Percentiles rank a stretch among this genome's conserved stretches.
Evolutionary conservation across 2,329 filamentous ascomycete genomes (phyloP).

Genomic region (Paramyrothecium roridum): DNA sequence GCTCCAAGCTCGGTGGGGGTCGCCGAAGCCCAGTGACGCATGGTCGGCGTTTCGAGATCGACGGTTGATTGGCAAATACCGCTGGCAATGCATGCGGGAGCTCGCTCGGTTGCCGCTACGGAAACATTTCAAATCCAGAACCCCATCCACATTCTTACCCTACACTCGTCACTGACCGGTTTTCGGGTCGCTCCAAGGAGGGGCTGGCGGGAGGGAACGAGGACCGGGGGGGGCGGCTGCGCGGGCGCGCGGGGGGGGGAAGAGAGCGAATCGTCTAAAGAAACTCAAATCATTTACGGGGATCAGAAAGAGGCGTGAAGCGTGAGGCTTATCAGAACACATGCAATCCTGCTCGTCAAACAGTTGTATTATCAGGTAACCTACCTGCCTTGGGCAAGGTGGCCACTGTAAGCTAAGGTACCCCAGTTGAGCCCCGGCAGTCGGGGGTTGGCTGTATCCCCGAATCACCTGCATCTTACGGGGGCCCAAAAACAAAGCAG

Average conservation of each 20-base stretch:
- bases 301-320: not conserved
- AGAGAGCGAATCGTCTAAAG: not conserved
- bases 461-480: too few relatives aligned
- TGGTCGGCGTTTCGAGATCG: not conserved
- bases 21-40: not conserved
- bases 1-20: not conserved
- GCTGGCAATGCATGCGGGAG: not conserved
- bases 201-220: too few relatives aligned
- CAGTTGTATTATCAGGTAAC: not conserved
- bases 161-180: too few relatives aligned
- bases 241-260: too few relatives aligned
- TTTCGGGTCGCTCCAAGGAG: too few relatives aligned
- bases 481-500: not conserved
- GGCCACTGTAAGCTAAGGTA: too few relatives aligned
- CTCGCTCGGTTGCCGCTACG: too few relatives aligned
- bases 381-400: too few relatives aligned
- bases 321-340: not conserved
- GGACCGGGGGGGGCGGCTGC: too few relatives aligned
- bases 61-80: not conserved
- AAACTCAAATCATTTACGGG: not conserved
- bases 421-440: not conserved
- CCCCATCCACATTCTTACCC: too few relatives aligned
- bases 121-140: too few relatives aligned
- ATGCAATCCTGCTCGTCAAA: not conserved
- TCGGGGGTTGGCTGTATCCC: too few relatives aligned